phyloP scores from a whole-genome alignment of 768 basidiomycete species.

The Auriscalpium orientale region DNA sequence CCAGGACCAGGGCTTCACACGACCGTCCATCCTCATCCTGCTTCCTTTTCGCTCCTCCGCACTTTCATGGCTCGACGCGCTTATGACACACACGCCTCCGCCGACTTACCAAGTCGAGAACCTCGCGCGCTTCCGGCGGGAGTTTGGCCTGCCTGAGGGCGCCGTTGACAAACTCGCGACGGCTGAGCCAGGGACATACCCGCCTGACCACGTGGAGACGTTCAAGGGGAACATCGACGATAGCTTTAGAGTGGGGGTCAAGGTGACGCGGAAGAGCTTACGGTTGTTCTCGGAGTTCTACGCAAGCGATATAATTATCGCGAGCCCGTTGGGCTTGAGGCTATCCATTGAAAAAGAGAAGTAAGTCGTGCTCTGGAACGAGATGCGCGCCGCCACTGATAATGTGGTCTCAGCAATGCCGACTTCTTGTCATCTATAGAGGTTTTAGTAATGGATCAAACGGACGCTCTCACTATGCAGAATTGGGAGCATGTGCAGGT shows the following conservation, averaged over 20 bases:
- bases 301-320: slow-evolving; percentile 83
- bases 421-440: slow-evolving; percentile 96
- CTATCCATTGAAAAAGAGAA: slow-evolving; percentile 93
- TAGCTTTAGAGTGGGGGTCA: slow-evolving; percentile 86
- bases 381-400: not conserved
- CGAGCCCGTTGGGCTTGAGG: slow-evolving; percentile 87
- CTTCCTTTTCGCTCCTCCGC: slow-evolving; percentile 91
- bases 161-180: slow-evolving; percentile 72
- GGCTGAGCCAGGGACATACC: slow-evolving; percentile 71
- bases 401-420: slow-evolving; percentile 46
- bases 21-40: slow-evolving; percentile 87
- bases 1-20: slow-evolving; percentile 96
- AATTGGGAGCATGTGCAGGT: slow-evolving; percentile 99
- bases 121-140: slow-evolving; percentile 67
- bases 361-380: slow-evolving; percentile 38
- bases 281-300: slow-evolving; percentile 92
- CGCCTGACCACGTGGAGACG: slow-evolving; percentile 83
- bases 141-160: slow-evolving; percentile 78
- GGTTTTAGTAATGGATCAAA: slow-evolving; percentile 81
- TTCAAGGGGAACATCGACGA: slow-evolving; percentile 98
- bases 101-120: slow-evolving; percentile 83
- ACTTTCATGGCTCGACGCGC: slow-evolving; percentile 70
- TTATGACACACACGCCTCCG: slow-evolving; percentile 69
- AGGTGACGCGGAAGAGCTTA: slow-evolving; percentile 85
- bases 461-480: slow-evolving; percentile 93